Evolutionary conservation across 805 yeast species (phyloP).

Genomic region (Candida krabiensis): DNA sequence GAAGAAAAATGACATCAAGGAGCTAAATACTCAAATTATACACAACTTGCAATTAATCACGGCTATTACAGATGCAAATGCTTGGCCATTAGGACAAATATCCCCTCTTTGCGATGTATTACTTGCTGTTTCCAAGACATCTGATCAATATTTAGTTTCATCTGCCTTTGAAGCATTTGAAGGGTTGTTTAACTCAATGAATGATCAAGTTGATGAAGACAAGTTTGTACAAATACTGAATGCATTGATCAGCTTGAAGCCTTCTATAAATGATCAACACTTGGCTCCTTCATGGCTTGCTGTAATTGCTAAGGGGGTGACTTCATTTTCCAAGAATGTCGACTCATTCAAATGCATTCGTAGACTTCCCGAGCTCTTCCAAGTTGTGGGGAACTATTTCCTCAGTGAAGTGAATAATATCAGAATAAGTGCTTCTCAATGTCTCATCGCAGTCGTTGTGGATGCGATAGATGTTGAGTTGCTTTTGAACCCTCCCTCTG

Average conservation of each 20-base stretch:
- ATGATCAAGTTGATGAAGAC: constrained; percentile 51
- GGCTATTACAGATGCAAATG: constrained; percentile 64
- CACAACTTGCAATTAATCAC: constrained; percentile 78
- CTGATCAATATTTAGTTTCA: constrained; percentile 82
- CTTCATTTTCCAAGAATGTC: constrained; percentile 48
- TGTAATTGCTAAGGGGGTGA: constrained; percentile 79
- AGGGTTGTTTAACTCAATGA: constrained; percentile 69
- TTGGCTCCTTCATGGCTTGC: constrained; percentile 95
- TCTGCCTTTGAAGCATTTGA: constrained; percentile 84
- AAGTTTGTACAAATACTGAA: constrained; percentile 65
- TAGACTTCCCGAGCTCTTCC: constrained; percentile 57
- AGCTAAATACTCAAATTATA: constrained; percentile 56
- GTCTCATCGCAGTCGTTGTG: constrained; percentile 74
- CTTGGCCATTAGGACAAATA: constrained; percentile 78
- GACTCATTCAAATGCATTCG: constrained; percentile 52
- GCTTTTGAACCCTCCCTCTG: constrained; percentile 52
- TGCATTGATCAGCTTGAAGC: constrained; percentile 75
- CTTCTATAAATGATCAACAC: constrained; percentile 78
- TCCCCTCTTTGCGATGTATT: constrained; percentile 75
- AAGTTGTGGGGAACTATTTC: constrained; percentile 62
- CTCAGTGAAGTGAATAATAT: constrained; percentile 64
- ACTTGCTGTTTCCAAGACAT: constrained; percentile 72
- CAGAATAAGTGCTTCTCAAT: constrained; percentile 77
- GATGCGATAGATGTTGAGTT: constrained; percentile 63
- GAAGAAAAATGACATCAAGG: constrained; percentile 39